These are phyloP conservation scores for Alloascoidea africana DNA, from an alignment of 805 yeast genomes.

Conservation along the genomic window DNA sequence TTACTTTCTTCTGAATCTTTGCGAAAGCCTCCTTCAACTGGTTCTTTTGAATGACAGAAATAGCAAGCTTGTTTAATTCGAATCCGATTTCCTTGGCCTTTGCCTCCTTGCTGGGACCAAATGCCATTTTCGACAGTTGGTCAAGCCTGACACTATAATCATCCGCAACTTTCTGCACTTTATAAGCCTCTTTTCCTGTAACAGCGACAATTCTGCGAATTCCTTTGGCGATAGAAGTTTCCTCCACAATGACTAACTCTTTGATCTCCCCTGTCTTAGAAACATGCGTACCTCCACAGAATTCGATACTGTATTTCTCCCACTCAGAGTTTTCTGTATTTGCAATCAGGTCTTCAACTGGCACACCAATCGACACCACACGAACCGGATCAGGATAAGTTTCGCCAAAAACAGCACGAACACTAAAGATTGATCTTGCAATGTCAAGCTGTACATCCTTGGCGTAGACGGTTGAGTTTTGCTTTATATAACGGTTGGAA, in stretches of 20 bases:
- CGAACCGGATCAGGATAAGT: conserved; percentile 98
- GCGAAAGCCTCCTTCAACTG: conserved; percentile 58
- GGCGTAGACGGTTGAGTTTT: conserved; percentile 59
- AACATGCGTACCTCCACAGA: conserved; percentile 99
- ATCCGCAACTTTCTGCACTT: conserved; percentile 71
- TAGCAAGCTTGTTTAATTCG: conserved; percentile 62
- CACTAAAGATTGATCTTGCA: conserved; percentile 68
- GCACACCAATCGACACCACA: conserved; percentile 89
- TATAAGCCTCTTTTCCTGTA: conserved; percentile 81
- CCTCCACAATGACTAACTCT: conserved; percentile 81
- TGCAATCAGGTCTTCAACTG: conserved; percentile 66
- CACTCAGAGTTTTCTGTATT: conserved; percentile 65
- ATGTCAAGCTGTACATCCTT: conserved; percentile 62
- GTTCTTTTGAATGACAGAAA: conserved; percentile 71
- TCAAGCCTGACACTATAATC: conserved; percentile 52
- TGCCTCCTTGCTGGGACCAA: conserved; percentile 69
- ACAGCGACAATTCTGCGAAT: conserved; percentile 96
- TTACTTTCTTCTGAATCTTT: conserved; percentile 70
- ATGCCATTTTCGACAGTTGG: conserved; percentile 45
- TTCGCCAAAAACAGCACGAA: conserved; percentile 98
- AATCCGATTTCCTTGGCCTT: conserved; percentile 75
- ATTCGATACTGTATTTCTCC: conserved; percentile 72
- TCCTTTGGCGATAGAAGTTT: conserved; percentile 97
- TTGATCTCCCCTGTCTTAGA: conserved; percentile 85
- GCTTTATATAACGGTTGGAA: conserved; percentile 54